These are phyloP conservation scores for Gastrodia elata DNA, from an alignment of 106 monocot species.

Conservation along the genomic window DNA sequence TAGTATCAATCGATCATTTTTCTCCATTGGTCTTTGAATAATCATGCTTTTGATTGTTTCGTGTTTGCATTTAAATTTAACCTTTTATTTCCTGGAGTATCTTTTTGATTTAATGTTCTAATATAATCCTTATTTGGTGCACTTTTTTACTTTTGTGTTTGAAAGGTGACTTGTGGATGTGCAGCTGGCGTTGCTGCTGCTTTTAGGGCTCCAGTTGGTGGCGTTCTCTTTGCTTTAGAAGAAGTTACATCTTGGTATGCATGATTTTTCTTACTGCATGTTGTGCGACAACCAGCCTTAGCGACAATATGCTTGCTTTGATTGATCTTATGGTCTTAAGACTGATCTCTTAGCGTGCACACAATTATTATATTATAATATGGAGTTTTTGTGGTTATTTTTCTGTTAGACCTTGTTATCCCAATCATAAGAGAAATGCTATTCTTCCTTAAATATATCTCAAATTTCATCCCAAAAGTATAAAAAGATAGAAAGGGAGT, in stretches of 20 bases:
- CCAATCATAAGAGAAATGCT: too few species aligned
- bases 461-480: too few species aligned
- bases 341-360: neutral
- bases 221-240: slow-evolving; percentile 93
- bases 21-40: neutral
- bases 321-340: neutral
- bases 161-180: slow-evolving; percentile 98
- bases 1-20: slow-evolving; percentile 2
- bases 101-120: neutral
- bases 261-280: slow-evolving; percentile 5
- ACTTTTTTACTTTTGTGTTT: slow-evolving; percentile 15
- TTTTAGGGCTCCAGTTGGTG: slow-evolving; percentile 97
- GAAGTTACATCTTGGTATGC: slow-evolving; percentile 96
- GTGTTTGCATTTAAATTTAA: neutral
- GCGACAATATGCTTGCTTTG: neutral
- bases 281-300: neutral
- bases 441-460: too few species aligned
- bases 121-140: neutral
- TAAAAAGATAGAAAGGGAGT: too few species aligned
- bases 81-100: neutral
- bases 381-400: neutral
- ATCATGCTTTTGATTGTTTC: neutral
- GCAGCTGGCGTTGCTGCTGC: slow-evolving; percentile 99
- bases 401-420: neutral
- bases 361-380: neutral